A percentile compares a stretch with the other conserved stretches of the same genome.
Evolutionary conservation across 805 yeast species (phyloP).

Genomic region (Saturnispora saitoi): DNA sequence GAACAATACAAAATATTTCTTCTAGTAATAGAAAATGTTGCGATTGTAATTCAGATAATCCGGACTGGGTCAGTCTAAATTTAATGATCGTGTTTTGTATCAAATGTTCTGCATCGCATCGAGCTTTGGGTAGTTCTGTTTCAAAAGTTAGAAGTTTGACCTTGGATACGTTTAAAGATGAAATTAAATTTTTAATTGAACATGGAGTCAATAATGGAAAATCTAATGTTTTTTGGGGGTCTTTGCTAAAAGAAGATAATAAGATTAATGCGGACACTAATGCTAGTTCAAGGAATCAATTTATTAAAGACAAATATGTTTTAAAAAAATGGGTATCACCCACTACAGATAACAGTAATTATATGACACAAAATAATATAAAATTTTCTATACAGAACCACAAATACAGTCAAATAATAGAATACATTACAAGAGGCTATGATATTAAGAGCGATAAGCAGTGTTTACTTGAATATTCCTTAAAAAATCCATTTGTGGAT

Average conservation of each 20-base stretch:
- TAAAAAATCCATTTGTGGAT: conserved; percentile 29
- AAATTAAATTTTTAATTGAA: conserved; percentile 45
- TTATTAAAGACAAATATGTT: conserved; percentile 58
- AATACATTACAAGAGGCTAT: conserved; percentile 35
- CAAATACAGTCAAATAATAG: conserved; percentile 29
- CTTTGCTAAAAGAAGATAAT: conserved; percentile 14
- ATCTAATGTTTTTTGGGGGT: conserved; percentile 59
- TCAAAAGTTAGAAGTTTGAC: conserved; percentile 71
- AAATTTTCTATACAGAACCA: background rate
- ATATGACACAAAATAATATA: conserved; percentile 18
- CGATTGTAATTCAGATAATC: conserved; percentile 60
- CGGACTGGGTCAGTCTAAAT: conserved; percentile 83
- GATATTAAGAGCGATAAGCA: conserved; percentile 39
- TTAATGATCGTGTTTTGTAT: conserved; percentile 67
- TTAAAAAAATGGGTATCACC: conserved; percentile 36
- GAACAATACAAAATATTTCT: conserved; percentile 35
- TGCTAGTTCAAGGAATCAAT: conserved; percentile 44
- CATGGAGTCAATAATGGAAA: conserved; percentile 40
- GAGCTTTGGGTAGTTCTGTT: conserved; percentile 76
- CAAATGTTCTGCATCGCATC: conserved; percentile 81
- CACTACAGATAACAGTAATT: conserved; percentile 18
- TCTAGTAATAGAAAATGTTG: conserved; percentile 61
- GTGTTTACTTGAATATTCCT: conserved; percentile 40
- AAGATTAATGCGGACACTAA: conserved; percentile 30
- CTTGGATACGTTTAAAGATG: conserved; percentile 62